These are phyloP conservation scores for Ustilago shanxiensis DNA, from an alignment of 1,284 basidiomycete genomes.

Conservation along the genomic window DNA sequence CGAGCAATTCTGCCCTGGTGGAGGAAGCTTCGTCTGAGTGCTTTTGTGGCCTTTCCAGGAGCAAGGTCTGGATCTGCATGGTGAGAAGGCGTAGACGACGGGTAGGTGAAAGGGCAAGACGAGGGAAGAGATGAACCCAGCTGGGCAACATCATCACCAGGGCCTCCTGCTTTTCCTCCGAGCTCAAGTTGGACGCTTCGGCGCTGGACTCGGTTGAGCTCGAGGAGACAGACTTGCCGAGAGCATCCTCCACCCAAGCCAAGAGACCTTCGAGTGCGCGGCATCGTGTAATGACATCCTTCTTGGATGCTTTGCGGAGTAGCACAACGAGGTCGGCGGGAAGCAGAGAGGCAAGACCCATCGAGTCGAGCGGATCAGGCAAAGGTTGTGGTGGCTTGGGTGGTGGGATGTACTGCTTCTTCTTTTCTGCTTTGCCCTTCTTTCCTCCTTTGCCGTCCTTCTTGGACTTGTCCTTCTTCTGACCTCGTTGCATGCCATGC, in stretches of 20 bases:
- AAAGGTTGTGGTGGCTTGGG: conserved; percentile 79
- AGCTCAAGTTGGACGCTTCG: conserved; percentile 26
- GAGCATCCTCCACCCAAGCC: conserved; percentile 76
- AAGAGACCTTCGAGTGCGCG: conserved; percentile 88
- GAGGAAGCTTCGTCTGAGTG: conserved; percentile 38
- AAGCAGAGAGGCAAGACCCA: conserved; percentile 77
- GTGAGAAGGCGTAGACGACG: conserved; percentile 81
- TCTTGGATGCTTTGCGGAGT: conserved; percentile 86
- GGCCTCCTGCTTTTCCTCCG: conserved; percentile 70
- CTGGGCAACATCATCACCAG: conserved; percentile 82
- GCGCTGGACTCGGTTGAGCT: conserved; percentile 65
- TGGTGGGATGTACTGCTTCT: conserved; percentile 66
- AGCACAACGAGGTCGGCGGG: conserved; percentile 84
- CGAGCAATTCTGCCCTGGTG: conserved; percentile 75
- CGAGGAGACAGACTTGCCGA: conserved; percentile 70
- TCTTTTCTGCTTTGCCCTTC: conserved; percentile 59
- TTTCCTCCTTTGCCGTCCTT: conserved; percentile 54
- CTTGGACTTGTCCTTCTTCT: conserved; percentile 64
- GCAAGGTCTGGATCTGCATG: conserved; percentile 78
- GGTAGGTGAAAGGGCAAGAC: conserved; percentile 83
- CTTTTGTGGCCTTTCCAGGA: conserved; percentile 73
- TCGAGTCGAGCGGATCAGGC: conserved; percentile 90
- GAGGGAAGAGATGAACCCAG: conserved; percentile 91
- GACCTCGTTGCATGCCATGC: conserved; percentile 44
- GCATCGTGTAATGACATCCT: conserved; percentile 86